Conservation (phyloP, 495 filamentous ascomycete species). For the Trichoderma asperelloides region DNA sequence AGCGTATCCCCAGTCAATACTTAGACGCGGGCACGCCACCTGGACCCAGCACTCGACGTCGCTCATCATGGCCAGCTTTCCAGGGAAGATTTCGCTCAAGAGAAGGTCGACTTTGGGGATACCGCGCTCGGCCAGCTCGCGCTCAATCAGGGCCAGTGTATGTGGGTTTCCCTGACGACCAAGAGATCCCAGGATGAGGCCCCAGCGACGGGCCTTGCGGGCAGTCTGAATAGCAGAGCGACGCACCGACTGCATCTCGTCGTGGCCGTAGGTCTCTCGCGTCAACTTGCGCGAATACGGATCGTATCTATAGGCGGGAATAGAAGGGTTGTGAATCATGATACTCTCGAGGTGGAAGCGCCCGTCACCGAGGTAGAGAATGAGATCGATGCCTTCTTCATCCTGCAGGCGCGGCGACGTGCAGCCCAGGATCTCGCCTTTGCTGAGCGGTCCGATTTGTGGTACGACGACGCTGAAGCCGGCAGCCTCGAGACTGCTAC, state of each 20-base stretch:
- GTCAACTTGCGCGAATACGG: constrained; percentile 90
- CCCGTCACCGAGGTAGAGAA: constrained; percentile 92
- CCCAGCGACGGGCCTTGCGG: constrained; percentile 74
- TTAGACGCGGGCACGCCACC: constrained; percentile 86
- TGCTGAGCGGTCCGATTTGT: constrained; percentile 84
- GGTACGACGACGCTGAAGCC: constrained; percentile 81
- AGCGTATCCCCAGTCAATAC: constrained; percentile 98
- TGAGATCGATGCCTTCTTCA: constrained; percentile 54
- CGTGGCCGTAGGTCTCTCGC: constrained; percentile 79
- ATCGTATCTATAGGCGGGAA: constrained; percentile 93
- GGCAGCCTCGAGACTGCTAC: constrained; percentile 61
- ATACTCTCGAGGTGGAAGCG: constrained; percentile 95
- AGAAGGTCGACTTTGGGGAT: constrained; percentile 76
- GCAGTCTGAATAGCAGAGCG: constrained; percentile 67
- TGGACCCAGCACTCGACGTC: constrained; percentile 98
- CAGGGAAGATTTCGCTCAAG: constrained; percentile 90
- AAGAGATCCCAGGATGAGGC: constrained; percentile 84
- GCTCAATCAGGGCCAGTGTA: constrained; percentile 79
- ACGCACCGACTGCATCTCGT: constrained; percentile 76
- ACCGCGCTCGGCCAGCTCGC: constrained; percentile 53
- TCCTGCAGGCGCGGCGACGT: constrained; percentile 70
- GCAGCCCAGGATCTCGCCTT: constrained; percentile 92
- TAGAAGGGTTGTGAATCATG: constrained; percentile 92
- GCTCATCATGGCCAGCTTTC: constrained; percentile 81
- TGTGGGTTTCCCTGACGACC: constrained; percentile 93